phyloP scores from a whole-genome alignment of 2,329 filamentous ascomycete genomes.

The Fusarium sp. region DNA sequence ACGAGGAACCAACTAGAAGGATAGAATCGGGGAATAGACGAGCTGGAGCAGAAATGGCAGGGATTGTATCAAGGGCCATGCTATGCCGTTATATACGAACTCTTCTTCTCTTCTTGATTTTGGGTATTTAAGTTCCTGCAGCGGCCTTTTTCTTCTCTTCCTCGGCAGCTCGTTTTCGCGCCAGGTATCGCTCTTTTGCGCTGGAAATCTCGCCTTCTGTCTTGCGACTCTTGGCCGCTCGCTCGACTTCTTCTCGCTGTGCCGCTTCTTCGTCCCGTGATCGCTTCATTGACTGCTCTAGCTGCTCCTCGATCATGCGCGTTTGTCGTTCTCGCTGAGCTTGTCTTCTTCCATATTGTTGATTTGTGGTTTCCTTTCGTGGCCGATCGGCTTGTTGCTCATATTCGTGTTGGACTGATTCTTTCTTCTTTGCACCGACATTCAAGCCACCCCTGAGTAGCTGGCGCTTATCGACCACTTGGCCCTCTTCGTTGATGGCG shows the following conservation, averaged over 20 bases:
- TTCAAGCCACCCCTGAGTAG: conserved; percentile 82
- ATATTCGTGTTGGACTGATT: conserved; percentile 46
- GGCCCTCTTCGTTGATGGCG: conserved; percentile 82
- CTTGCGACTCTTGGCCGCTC: conserved; percentile 79
- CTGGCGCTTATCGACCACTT: conserved; percentile 87
- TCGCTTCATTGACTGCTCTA: conserved; percentile 78
- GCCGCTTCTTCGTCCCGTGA: conserved; percentile 75
- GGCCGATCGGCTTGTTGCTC: conserved; percentile 44
- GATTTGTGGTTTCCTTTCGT: conserved; percentile 54
- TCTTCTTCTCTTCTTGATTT: conserved; percentile 21
- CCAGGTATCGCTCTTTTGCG: conserved; percentile 82
- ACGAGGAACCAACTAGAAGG: conserved; percentile 13
- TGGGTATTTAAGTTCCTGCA: conserved; percentile 48
- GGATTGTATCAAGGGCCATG: conserved; percentile 33
- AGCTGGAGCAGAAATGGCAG: conserved; percentile 18
- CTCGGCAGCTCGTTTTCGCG: conserved; percentile 79
- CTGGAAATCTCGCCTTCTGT: conserved; percentile 80
- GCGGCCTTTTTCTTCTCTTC: conserved; percentile 66
- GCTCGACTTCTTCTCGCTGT: conserved; percentile 71
- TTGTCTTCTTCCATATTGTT: conserved; percentile 64
- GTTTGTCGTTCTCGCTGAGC: conserved; percentile 81
- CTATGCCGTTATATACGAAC: conserved; percentile 23
- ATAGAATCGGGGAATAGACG: conserved; percentile 38
- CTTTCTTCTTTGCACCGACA: conserved; percentile 71
- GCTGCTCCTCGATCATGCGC: conserved; percentile 81